Evolutionary conservation across 1,284 basidiomycete genomes (phyloP), one percentile per base, ranked within the genome.

Genomic region (Neotropicomus parvogracilis): DNA sequence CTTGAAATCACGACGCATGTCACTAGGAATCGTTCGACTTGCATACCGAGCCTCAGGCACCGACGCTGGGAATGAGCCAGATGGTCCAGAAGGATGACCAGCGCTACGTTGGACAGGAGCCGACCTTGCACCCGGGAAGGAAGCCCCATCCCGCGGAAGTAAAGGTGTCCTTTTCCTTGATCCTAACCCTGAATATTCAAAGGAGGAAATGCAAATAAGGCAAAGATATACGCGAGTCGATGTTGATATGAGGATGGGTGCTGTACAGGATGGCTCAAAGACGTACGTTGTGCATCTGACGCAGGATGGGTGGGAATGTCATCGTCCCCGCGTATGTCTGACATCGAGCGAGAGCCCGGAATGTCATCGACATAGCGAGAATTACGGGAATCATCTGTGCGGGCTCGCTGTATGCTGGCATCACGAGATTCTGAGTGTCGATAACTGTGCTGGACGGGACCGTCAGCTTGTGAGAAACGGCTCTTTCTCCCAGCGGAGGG

Each of bases 261-360:
- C 42, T 51, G 61, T 40, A 64, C 32, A 62, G 54, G 54, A 64
- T 61, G 64, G 63, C 52, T 67, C 64, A 66, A 67, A 50, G 52
- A 75, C 72, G 66, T 70, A 76, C 74, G 72, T 60, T 75, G 71
- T 56, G 57, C 52, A 54, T 64, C 59, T 46, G 58, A 48, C 29
- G 59, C 21, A 58, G 55, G 40, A 54, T 49, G 41, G 51, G 55
- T 40, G 46, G 48, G 34, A 47, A 28, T 32, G 52, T 55, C 55
- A 32, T 57, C 47, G 48, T 59, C 49, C 29, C 45, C 45, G 39
- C 49, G 65, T 39, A 50, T 32, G 44, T 57, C 51, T 24, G 55
- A 46, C 48, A 50, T 48, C 26, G 50, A 31, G 17, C 50, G 55
- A 3, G 52, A 48, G 27, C 41, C 62, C 50, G 51, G 59, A 24